Evolutionary conservation across 768 basidiomycete genomes (phyloP).

Genomic region (Pilatotrama ljubarskyi): DNA sequence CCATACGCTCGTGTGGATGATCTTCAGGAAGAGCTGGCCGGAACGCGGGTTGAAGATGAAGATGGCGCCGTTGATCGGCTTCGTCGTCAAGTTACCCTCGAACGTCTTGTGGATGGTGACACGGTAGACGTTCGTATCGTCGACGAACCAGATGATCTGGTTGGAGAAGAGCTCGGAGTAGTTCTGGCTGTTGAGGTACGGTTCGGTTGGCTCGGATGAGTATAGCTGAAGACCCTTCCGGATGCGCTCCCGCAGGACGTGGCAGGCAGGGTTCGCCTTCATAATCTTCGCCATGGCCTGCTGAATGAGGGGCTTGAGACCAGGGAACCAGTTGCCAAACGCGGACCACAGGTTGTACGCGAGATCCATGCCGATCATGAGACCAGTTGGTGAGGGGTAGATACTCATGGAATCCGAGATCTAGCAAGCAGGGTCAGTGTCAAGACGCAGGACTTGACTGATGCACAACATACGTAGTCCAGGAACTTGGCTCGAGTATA

Average conservation of each 20-base stretch:
- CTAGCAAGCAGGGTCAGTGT: constrained; percentile 35
- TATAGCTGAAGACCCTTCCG: constrained; percentile 98
- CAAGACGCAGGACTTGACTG: neutral
- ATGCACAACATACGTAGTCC: constrained; percentile 71
- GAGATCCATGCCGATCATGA: constrained; percentile 98
- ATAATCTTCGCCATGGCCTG: constrained; percentile 99
- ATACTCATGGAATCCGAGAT: constrained; percentile 98
- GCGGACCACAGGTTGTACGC: constrained; percentile 99
- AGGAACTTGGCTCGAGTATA: constrained; percentile 99
- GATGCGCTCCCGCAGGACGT: constrained; percentile 97
- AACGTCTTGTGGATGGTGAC: constrained; percentile 99
- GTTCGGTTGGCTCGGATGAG: constrained; percentile 98
- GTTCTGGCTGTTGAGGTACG: constrained; percentile 97
- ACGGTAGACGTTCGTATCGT: constrained; percentile 99
- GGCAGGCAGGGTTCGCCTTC: constrained; percentile 98
- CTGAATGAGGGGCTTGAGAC: constrained; percentile 95
- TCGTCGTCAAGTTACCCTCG: constrained; percentile 99
- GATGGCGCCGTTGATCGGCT: constrained; percentile 97
- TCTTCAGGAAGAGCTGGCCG: constrained; percentile 96
- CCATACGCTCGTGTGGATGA: constrained; percentile 99
- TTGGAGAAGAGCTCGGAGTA: constrained; percentile 97
- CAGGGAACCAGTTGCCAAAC: constrained; percentile 99
- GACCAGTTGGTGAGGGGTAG: constrained; percentile 97
- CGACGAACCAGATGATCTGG: constrained; percentile 99
- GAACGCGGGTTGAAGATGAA: constrained; percentile 99